phyloP scores from a whole-genome alignment of 2,329 filamentous ascomycete genomes.

The Aspergillus ochraceus region DNA sequence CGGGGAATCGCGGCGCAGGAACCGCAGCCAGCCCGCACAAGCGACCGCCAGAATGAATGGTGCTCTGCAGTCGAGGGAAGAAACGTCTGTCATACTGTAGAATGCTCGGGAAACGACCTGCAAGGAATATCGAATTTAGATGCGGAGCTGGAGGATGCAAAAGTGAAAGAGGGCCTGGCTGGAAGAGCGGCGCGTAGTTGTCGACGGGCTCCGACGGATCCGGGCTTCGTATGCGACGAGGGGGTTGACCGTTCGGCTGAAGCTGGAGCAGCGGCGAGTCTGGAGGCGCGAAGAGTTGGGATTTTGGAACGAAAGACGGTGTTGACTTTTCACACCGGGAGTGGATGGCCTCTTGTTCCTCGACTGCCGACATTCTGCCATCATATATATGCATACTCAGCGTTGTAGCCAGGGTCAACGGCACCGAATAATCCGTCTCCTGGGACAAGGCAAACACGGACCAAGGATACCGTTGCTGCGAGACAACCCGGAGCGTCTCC shows the following conservation, averaged over 20 bases:
- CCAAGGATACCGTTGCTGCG: conserved; percentile 72
- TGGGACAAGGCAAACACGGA: conserved; percentile 79
- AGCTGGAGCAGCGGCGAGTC: conserved; percentile 34
- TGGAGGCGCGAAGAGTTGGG: conserved; percentile 31
- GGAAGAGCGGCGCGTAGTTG: conserved; percentile 69
- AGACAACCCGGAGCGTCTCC: conserved; percentile 67
- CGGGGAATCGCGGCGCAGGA: conserved; percentile 55
- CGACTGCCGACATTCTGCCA: conserved; percentile 51
- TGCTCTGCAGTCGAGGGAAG: conserved; percentile 74
- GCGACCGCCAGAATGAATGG: conserved; percentile 79
- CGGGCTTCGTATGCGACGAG: conserved; percentile 39
- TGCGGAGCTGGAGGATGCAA: conserved; percentile 68
- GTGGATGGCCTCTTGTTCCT: conserved; percentile 37
- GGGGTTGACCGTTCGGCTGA: conserved; percentile 34
- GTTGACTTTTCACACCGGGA: conserved; percentile 34
- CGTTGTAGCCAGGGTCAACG: conserved; percentile 81
- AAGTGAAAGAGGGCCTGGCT: conserved; percentile 80
- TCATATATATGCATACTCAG: conserved; percentile 82
- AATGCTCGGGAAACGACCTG: conserved; percentile 84
- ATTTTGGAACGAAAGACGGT: conserved; percentile 25
- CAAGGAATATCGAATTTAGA: conserved; percentile 80
- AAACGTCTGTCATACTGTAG: conserved; percentile 85
- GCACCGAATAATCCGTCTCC: conserved; percentile 63
- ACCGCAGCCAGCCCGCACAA: conserved; percentile 72
- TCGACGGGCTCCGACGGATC: conserved; percentile 35